phyloP scores from a whole-genome alignment of 768 basidiomycete genomes.

The Glaciozyma antarctica region DNA sequence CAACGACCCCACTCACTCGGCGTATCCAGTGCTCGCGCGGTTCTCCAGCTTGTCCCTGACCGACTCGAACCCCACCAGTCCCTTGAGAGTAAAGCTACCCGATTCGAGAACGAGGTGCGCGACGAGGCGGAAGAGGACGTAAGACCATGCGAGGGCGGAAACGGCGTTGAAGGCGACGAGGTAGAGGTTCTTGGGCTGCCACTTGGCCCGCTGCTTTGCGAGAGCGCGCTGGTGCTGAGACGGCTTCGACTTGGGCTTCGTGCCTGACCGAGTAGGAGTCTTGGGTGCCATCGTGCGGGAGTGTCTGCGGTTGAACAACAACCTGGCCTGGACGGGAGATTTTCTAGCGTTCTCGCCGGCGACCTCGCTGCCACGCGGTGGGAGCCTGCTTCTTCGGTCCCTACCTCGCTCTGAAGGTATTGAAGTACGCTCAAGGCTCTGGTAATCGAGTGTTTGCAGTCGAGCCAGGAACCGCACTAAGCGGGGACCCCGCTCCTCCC shows the following conservation, averaged over 20 bases:
- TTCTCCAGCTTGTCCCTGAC: constrained; percentile 38
- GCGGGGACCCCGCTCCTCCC: too few relatives aligned
- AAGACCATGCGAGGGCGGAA: constrained; percentile 65
- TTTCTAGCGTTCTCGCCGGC: too few relatives aligned
- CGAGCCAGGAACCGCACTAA: too few relatives aligned
- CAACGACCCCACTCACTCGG: constrained; percentile 7
- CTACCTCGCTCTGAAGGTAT: too few relatives aligned
- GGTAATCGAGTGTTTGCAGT: too few relatives aligned
- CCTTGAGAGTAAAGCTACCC: constrained; percentile 37
- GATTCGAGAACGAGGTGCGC: constrained; percentile 27
- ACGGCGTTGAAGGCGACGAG: constrained; percentile 67
- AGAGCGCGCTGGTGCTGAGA: not conserved
- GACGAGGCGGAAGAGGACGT: constrained; percentile 50
- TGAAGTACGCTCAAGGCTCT: too few relatives aligned
- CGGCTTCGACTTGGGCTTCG: not conserved
- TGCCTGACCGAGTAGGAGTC: too few relatives aligned
- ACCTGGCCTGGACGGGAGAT: too few relatives aligned
- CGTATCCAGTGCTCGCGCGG: constrained; percentile 5
- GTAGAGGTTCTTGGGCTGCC: constrained; percentile 43
- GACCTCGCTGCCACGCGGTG: too few relatives aligned
- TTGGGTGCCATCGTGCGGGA: too few relatives aligned
- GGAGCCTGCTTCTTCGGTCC: too few relatives aligned
- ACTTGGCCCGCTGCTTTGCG: not conserved
- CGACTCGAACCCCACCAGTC: not conserved
- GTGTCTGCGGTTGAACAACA: too few relatives aligned